Base-by-base conservation (phyloP, 2,329 filamentous ascomycete species). In the Aspergillus floridensis region DNA sequence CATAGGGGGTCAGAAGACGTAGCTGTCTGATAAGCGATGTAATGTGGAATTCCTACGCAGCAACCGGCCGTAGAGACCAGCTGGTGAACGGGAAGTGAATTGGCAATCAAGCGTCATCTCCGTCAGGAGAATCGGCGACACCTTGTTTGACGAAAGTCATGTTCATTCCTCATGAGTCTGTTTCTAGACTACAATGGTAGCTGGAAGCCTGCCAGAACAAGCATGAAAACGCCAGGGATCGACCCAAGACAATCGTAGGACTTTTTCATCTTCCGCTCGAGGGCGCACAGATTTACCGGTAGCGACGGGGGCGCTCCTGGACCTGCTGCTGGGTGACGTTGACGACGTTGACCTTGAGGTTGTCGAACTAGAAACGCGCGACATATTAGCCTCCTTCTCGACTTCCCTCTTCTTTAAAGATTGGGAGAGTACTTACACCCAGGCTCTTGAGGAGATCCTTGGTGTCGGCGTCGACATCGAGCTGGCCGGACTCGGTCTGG, bases 391-490 rank as follows among this genome's bases (percentile, higher is more conserved):
- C 26, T 26, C 8, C 32, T 16, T 12, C 5, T 12, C 5, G 4
- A 35, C 12, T 49, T 3, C n/a, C 6, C 7, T 12, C 8, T 5
- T 19, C 5, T 26, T 21, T 24, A 19, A 56, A 29, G 24, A 38
- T 21, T n/a, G 10, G 11, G 31, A 24, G 26, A 54, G 38, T 64
- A 93, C 93, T 75, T 93, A 97, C 93, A 81, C 95, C 95, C 75
- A 99, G 87, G 86, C 89, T 91, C 91, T 99, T 99, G 78, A 99
- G 87, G 74, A 99, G 86, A 78, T 98, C 95, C 89, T 97, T 98
- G 80, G 95, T 99, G 85, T 99, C 95, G 80, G 86, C 82, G 80
- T 99, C 95, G 77, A 96, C 90, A 74, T 98, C 93, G 74, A 99
- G 87, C 81, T 93, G 89, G 76, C 95, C 95, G 77, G 84, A 89